A percentile compares a stretch with the other conserved stretches of the same genome.
Conservation (phyloP, 768 basidiomycete genomes). For the Mycena kentingensis region DNA sequence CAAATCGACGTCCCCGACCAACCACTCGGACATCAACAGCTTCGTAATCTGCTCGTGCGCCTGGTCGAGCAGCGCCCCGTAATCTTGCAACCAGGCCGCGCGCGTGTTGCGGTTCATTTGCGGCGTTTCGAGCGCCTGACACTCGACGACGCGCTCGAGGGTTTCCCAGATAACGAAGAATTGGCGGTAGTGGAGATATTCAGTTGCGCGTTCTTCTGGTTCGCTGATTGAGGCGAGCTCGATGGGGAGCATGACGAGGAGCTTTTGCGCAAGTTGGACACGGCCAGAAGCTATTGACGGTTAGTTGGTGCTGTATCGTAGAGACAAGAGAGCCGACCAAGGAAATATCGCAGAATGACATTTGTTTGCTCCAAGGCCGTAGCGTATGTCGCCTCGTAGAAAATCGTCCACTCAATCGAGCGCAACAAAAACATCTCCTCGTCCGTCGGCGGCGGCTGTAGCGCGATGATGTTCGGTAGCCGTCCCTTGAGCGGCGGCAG, state of each 20-base stretch:
- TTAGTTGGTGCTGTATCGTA: slow-evolving; percentile 3
- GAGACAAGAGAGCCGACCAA: slow-evolving; percentile 51
- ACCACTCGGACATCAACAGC: slow-evolving; percentile 77
- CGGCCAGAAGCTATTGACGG: slow-evolving; percentile 63
- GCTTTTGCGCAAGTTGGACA: slow-evolving; percentile 61
- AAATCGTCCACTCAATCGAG: slow-evolving; percentile 93
- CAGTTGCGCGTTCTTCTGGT: slow-evolving; percentile 71
- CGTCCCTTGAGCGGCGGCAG: slow-evolving; percentile 57
- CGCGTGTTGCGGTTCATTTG: slow-evolving; percentile 62
- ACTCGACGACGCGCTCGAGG: slow-evolving; percentile 61
- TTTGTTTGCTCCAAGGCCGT: slow-evolving; percentile 87
- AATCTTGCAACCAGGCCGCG: slow-evolving; percentile 63
- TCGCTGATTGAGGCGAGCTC: slow-evolving; percentile 64
- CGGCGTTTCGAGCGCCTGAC: slow-evolving; percentile 56
- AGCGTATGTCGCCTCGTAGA: slow-evolving; percentile 68
- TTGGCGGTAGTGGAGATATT: slow-evolving; percentile 78
- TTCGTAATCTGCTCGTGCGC: slow-evolving; percentile 67
- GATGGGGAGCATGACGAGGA: slow-evolving; percentile 61
- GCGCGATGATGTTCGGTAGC: slow-evolving; percentile 59
- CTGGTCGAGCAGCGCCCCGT: slow-evolving; percentile 62
- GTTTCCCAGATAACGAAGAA: slow-evolving; percentile 78
- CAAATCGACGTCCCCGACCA: slow-evolving; percentile 58
- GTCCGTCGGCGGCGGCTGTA: slow-evolving; percentile 59
- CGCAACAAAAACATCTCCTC: slow-evolving; percentile 70
- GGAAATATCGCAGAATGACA: slow-evolving; percentile 85